phyloP scores from a whole-genome alignment of 2,329 filamentous ascomycete genomes.

The Talaromyces sp. region DNA sequence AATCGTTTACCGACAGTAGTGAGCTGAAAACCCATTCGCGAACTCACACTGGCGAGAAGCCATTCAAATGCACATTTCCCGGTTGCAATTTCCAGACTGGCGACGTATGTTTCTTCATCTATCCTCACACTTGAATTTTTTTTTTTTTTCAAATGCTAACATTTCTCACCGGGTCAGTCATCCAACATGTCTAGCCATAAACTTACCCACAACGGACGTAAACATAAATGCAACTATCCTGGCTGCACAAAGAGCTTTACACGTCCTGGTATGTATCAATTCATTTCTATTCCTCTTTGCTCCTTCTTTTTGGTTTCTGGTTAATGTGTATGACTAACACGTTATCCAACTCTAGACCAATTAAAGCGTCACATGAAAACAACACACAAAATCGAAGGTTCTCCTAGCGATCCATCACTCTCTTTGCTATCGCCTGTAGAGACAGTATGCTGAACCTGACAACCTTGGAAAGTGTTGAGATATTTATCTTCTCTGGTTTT shows the following conservation, averaged over 20 bases:
- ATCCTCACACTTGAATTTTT: not conserved
- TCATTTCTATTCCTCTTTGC: not conserved
- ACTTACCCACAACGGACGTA: slow-evolving; percentile 37
- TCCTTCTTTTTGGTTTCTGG: not conserved
- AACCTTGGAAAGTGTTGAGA: not conserved
- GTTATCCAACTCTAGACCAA: slow-evolving; percentile 5
- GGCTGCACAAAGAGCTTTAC: slow-evolving; percentile 40
- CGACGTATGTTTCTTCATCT: slow-evolving; percentile 27
- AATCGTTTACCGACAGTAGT: slow-evolving; percentile 40
- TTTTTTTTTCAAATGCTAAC: not conserved
- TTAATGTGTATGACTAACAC: not conserved
- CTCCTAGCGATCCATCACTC: not conserved
- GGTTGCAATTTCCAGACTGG: slow-evolving; percentile 39
- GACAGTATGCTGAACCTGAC: not conserved
- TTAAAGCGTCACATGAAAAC: slow-evolving; percentile 14
- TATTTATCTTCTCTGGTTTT: not conserved
- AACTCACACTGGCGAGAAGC: slow-evolving; percentile 39
- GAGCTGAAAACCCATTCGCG: slow-evolving; percentile 40
- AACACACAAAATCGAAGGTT: slow-evolving; percentile 10
- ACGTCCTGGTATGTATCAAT: slow-evolving; percentile 31
- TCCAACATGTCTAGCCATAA: slow-evolving; percentile 42
- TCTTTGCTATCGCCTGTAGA: not conserved
- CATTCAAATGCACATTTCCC: slow-evolving; percentile 37
- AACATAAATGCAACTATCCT: slow-evolving; percentile 34
- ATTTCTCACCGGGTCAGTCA: slow-evolving; percentile 21